phyloP scores from a whole-genome alignment of 441 rosid genomes.

The Bocquillonia castaneifolia region DNA sequence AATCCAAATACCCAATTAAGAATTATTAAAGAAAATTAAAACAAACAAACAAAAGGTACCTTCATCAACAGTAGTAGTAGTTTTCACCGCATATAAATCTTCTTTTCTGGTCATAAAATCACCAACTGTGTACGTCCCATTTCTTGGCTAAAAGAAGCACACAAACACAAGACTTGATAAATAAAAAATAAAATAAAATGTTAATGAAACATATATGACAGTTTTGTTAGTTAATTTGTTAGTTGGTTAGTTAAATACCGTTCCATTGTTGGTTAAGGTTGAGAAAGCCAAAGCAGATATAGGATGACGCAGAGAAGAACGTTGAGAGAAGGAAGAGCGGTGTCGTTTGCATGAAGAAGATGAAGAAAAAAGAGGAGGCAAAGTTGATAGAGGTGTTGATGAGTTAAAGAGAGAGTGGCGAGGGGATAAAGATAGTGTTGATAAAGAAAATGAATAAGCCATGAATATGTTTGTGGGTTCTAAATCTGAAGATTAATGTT shows the following conservation, averaged over 20 bases:
- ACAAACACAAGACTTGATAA: not conserved
- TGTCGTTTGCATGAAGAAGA: constrained; percentile 21
- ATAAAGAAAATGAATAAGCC: constrained; percentile 4
- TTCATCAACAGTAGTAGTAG: constrained; percentile 73
- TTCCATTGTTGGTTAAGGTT: constrained; percentile 37
- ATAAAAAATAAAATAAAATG: not conserved
- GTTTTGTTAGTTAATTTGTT: constrained; percentile 10
- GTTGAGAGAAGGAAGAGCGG: constrained; percentile 18
- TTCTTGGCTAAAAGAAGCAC: constrained; percentile 31
- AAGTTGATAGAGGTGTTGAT: constrained; percentile 6
- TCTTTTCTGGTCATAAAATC: constrained; percentile 71
- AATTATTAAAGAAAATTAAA: not conserved
- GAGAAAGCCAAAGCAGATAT: constrained; percentile 29
- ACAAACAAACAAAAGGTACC: constrained; percentile 30
- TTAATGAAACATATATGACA: not conserved
- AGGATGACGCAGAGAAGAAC: constrained; percentile 18
- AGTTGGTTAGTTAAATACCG: constrained; percentile 36
- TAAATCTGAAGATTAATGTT: too few relatives aligned
- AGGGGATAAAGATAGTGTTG: not conserved
- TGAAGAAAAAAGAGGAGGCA: constrained; percentile 14
- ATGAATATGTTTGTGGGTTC: not conserved
- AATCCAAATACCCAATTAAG: not conserved
- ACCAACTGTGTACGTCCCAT: constrained; percentile 54
- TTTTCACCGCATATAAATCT: constrained; percentile 55
- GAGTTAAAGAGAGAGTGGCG: constrained; percentile 13